Conservation (phyloP, 139 green algal species). For the Chlorella vulgaris region DNA sequence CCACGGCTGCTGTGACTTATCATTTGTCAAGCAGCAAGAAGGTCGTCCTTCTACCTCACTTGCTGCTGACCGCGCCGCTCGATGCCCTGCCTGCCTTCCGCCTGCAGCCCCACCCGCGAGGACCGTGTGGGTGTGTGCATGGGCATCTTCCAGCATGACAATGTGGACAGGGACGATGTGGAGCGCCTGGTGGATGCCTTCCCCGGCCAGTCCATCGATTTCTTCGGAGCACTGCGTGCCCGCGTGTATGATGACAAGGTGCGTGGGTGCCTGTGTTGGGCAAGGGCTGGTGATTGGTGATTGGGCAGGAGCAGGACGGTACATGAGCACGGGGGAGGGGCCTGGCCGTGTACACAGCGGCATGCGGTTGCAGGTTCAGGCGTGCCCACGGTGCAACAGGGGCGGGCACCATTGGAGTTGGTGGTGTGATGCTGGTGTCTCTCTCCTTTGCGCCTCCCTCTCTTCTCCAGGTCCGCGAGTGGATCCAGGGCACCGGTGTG, state of each 20-base stretch:
- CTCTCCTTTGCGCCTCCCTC: not conserved
- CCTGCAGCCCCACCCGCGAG: slow-evolving; percentile 79
- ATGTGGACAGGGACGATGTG: slow-evolving; percentile 61
- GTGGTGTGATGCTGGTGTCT: too few species aligned
- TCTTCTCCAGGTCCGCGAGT: slow-evolving; percentile 70
- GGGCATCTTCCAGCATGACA: slow-evolving; percentile 95
- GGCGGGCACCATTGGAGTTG: too few species aligned
- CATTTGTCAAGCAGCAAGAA: too few species aligned
- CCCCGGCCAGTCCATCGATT: slow-evolving; percentile 99
- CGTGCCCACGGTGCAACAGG: not conserved
- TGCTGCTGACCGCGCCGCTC: too few species aligned
- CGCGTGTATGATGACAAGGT: slow-evolving; percentile 95
- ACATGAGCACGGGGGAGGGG: too few species aligned
- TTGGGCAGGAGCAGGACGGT: too few species aligned
- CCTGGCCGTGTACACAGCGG: too few species aligned
- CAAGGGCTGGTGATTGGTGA: too few species aligned
- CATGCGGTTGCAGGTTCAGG: too few species aligned
- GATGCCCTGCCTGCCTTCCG: not conserved
- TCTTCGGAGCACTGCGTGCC: slow-evolving; percentile 96
- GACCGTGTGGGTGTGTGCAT: slow-evolving; percentile 96
- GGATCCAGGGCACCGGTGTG: slow-evolving; percentile 78
- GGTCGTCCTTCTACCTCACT: too few species aligned
- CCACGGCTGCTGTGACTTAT: not conserved
- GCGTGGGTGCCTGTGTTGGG: not conserved
- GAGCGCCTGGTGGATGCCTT: slow-evolving; percentile 95